Base-by-base conservation (phyloP, 148 eudicot genomes). In the Persicaria tinctoria region DNA sequence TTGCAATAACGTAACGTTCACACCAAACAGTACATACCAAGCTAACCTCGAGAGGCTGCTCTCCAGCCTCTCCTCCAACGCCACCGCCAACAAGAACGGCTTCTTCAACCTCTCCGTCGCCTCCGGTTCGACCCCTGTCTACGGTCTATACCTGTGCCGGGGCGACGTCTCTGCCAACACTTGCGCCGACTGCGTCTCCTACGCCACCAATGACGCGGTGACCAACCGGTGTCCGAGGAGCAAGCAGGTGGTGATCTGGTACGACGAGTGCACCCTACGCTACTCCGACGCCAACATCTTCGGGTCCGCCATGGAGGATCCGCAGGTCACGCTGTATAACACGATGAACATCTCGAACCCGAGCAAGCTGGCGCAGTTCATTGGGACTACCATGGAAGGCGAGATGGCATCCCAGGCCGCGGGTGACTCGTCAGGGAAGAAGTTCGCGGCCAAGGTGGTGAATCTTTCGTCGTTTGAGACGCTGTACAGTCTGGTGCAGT, bases 401-500 rank as follows among this genome's bases (percentile, higher is more conserved):
- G 68, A 55, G 17, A 8, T 82, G 53, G 57, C 50, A 3, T 11
- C 8, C 6, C 44, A 17, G 27, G 82, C 77, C 4, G 75, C 82
- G 3, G 70, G 53, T 1, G 75, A 64, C 20, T 1, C 1, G 8
- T 70, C 80, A 0, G 63, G 41, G 0, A 80, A 80, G 78, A 82
- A 84, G 48, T 84, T 68, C 14, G 82, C 82, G 0, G 57, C 79
- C 0, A 53, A 11, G 51, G 68, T 53, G 51, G 60, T 4, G 7
- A 60, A 73, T 0, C 51, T 72, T 3, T 16, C 75, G 23, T 53
- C 23, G 11, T 46, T 46, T 3, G 46, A 46, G n/a, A 62, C 48
- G 47, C 16, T 84, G 11, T 85, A 83, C 46, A 77, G 46, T 10
- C 8, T 85, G 73, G 81, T 18, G 69, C 88, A 83, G 73, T 85